Conservation (phyloP, 441 rosid genomes). For the Theobroma grandiflorum region DNA sequence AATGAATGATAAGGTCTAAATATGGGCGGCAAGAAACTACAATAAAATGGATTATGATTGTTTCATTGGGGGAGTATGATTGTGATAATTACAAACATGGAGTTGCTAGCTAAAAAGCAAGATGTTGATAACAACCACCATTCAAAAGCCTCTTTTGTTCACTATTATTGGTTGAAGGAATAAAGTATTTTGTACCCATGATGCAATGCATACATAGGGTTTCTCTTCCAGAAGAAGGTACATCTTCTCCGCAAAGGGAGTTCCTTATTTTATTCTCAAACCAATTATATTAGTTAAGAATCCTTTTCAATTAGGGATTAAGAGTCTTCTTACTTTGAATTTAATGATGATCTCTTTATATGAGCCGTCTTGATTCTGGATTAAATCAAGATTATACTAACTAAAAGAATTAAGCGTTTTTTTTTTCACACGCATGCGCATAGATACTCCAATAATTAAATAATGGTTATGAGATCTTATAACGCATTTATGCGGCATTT, state of each 20-base stretch:
- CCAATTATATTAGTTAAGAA: not conserved
- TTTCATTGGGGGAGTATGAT: slow-evolving; percentile 5
- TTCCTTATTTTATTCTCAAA: not conserved
- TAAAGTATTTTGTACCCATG: not conserved
- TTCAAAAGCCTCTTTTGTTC: not conserved
- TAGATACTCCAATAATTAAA: not conserved
- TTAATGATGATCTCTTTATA: slow-evolving; percentile 30
- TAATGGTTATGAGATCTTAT: not conserved
- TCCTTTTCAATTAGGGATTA: not conserved
- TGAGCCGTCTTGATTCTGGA: not conserved
- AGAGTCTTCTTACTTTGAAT: slow-evolving; percentile 6
- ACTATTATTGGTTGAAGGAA: not conserved
- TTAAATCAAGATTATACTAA: slow-evolving; percentile 38
- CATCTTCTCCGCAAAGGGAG: too few species aligned
- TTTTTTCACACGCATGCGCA: not conserved
- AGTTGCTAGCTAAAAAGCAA: slow-evolving; percentile 7
- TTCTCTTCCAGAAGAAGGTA: too few species aligned
- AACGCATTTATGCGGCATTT: not conserved
- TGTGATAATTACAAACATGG: slow-evolving; percentile 2
- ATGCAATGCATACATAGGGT: not conserved
- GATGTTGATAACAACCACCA: not conserved
- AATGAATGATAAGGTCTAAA: not conserved
- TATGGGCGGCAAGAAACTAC: too few species aligned
- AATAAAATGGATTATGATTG: not conserved
- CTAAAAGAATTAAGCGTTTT: not conserved